Evolutionary conservation across 2,329 filamentous ascomycete species (phyloP), one percentile per base, ranked within the genome.

Genomic region (Juglanconis sp.): DNA sequence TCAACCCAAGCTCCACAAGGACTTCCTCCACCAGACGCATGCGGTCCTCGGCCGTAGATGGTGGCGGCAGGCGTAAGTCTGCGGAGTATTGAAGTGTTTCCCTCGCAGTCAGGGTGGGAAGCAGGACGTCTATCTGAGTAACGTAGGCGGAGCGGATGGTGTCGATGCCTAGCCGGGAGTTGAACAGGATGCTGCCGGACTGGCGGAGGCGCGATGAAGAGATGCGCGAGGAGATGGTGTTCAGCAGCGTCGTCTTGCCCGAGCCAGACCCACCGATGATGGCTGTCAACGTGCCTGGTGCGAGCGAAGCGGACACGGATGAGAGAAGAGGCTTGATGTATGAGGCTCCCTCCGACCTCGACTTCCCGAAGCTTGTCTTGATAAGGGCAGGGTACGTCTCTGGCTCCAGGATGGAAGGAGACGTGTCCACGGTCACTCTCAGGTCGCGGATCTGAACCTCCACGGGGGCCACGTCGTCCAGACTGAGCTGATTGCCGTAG

Each of bases 11-110:
- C 67, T 93, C 89, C 8, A 89, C 74, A 49, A 93, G 91, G 30
- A 92, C 89, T 65, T 90, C 87, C 63, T 93, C 88, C 1, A 93
- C 89, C 13, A 92, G 81, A 10, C 74, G 78, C 35, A 75, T 76
- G 32, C 87, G 81, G 64, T 91, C 85, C 32, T 81, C 77, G 10
- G 78, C 72, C 0, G 81, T 85, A 1, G 84, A 85, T 0, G 85
- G 81, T 0, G 87, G 78, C 0, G 89, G 87, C 0, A 93, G 76
- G 32, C 89, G 82, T 57, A 93, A 73, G 67, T 91, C 85, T 2
- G 90, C 90, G 2, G 89, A 86, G 70, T 92, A 93, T 59, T 76
- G 81, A 30, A 93, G 73, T 0, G 90, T 93, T 70, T 93, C 90
- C 42, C 89, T 80, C 10, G 92, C 89, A 0, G 89, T 93, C 61